Evolutionary conservation across 768 basidiomycete genomes (phyloP).

Genomic region (Termitomyces heimii): DNA sequence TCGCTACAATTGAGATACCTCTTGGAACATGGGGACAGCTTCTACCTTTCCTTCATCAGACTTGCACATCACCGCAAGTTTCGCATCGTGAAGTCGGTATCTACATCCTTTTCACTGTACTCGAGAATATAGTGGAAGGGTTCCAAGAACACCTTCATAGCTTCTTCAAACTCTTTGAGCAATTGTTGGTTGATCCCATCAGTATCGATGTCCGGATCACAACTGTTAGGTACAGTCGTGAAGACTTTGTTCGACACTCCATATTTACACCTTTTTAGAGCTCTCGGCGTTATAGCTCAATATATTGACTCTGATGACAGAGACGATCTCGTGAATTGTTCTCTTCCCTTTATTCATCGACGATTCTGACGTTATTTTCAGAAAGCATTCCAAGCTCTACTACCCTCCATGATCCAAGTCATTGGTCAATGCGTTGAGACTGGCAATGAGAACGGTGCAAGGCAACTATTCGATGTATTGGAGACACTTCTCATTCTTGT

Average conservation of each 20-base stretch:
- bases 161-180: constrained; percentile 77
- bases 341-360: not conserved
- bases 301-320: constrained; percentile 90
- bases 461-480: constrained; percentile 91
- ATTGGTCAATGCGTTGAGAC: constrained; percentile 78
- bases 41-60: constrained; percentile 79
- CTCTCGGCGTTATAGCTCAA: constrained; percentile 89
- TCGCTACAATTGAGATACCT: constrained; percentile 85
- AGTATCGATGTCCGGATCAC: constrained; percentile 88
- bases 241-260: not conserved
- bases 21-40: constrained; percentile 79
- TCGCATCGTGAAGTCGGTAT: constrained; percentile 88
- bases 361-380: constrained; percentile 20
- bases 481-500: constrained; percentile 94
- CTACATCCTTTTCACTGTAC: constrained; percentile 84
- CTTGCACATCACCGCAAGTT: constrained; percentile 61
- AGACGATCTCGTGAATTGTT: constrained; percentile 62
- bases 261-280: constrained; percentile 33
- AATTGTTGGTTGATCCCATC: constrained; percentile 73
- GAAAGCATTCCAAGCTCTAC: constrained; percentile 83
- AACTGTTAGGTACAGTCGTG: constrained; percentile 59
- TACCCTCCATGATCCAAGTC: constrained; percentile 86
- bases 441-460: constrained; percentile 74
- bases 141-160: constrained; percentile 69
- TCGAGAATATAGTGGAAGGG: constrained; percentile 89